A percentile compares a stretch with the other conserved stretches of the same genome.
Conservation (phyloP, 306 rosid species). For the Vigna hirtella region DNA sequence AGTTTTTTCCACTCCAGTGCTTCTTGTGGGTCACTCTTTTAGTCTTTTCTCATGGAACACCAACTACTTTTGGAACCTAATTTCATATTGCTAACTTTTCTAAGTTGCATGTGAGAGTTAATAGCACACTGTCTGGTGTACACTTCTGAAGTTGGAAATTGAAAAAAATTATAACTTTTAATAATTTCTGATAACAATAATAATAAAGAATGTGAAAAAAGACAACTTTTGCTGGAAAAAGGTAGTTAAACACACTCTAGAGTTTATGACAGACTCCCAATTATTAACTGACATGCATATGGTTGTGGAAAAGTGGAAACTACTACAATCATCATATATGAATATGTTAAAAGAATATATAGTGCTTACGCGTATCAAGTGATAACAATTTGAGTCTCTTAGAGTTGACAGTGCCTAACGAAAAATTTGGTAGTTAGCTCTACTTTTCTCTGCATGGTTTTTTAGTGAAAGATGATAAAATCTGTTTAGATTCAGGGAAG, state of each 20-base stretch:
- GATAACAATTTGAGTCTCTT: not conserved
- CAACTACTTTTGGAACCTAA: not conserved
- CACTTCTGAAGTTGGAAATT: too few species aligned
- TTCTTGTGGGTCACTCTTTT: not conserved
- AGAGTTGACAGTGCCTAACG: not conserved
- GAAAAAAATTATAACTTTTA: too few species aligned
- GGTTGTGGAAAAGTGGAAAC: slow-evolving; percentile 1
- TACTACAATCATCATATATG: not conserved
- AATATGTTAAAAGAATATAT: not conserved
- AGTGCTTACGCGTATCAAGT: not conserved
- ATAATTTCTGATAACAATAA: too few species aligned
- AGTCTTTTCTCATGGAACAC: not conserved
- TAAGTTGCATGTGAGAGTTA: not conserved
- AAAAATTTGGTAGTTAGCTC: not conserved
- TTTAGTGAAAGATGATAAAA: not conserved
- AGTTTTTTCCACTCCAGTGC: not conserved
- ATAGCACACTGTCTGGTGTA: not conserved
- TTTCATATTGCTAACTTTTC: not conserved
- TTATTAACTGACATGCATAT: not conserved
- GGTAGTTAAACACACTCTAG: not conserved
- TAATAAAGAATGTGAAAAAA: too few species aligned
- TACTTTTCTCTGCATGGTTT: not conserved
- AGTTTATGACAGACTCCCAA: not conserved
- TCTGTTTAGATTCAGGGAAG: slow-evolving; percentile 14
- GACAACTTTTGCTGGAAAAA: not conserved